These are phyloP conservation scores for Acarospora socialis DNA, from an alignment of 2,329 filamentous ascomycete species.

Conservation along the genomic window DNA sequence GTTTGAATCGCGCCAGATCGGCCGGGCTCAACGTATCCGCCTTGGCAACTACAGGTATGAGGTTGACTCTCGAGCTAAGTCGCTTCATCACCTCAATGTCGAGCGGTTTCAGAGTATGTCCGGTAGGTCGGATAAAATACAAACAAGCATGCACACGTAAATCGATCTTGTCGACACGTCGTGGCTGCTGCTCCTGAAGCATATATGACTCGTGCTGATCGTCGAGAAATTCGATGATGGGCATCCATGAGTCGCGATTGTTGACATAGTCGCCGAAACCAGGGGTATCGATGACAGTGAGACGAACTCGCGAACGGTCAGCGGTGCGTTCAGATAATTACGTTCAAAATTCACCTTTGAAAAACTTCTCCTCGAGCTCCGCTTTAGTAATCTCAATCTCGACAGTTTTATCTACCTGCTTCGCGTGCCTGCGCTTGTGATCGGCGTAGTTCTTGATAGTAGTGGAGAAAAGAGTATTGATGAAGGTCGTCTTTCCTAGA, in stretches of 20 bases:
- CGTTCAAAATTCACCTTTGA: conserved; percentile 63
- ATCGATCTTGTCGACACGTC: conserved; percentile 96
- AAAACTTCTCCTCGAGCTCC: conserved; percentile 99
- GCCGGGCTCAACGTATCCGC: conserved; percentile 90
- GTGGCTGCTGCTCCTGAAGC: conserved; percentile 98
- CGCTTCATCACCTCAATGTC: conserved; percentile 99
- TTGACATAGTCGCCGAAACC: conserved; percentile 99
- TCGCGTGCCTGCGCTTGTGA: conserved; percentile 97
- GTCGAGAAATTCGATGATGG: conserved; percentile 98
- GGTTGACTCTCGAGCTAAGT: conserved; percentile 90
- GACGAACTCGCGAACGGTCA: conserved; percentile 51
- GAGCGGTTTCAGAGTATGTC: conserved; percentile 94
- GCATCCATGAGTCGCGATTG: conserved; percentile 99
- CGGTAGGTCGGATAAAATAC: conserved; percentile 98
- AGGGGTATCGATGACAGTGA: conserved; percentile 97
- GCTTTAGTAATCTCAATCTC: conserved; percentile 99
- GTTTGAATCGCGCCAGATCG: conserved; percentile 89
- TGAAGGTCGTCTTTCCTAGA: conserved; percentile 98
- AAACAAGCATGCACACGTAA: conserved; percentile 95
- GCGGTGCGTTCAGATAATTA: conserved; percentile 2
- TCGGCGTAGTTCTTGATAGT: conserved; percentile 99
- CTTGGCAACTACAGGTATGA: conserved; percentile 98
- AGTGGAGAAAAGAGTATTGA: conserved; percentile 99
- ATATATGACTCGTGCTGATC: conserved; percentile 99
- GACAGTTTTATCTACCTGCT: conserved; percentile 99